A percentile compares a stretch with the other conserved stretches of the same genome.
phyloP scores from a whole-genome alignment of 306 rosid species.

The Lathyrus tuberosus region DNA sequence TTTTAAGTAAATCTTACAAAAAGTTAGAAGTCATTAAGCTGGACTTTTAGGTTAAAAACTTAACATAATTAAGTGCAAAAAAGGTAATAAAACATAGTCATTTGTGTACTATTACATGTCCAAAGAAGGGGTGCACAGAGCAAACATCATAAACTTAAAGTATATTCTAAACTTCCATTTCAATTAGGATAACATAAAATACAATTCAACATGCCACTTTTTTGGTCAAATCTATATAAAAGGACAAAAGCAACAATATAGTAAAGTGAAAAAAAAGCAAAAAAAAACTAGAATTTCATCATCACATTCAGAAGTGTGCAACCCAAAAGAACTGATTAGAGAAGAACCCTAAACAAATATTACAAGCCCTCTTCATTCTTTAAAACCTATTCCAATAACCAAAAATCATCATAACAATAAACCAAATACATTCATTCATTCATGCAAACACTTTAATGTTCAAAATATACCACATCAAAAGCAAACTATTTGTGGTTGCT shows the following conservation, averaged over 20 bases:
- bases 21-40: background rate
- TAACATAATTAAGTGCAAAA: background rate
- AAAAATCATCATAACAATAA: slow-evolving; percentile 44
- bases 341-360: slow-evolving; percentile 48
- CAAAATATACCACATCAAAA: slow-evolving; percentile 48
- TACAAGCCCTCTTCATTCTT: slow-evolving; percentile 74
- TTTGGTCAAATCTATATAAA: slow-evolving; percentile 27
- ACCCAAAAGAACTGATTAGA: slow-evolving; percentile 38
- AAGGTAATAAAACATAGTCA: background rate
- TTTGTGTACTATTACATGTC: background rate
- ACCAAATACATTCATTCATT: slow-evolving; percentile 45
- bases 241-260: slow-evolving; percentile 12
- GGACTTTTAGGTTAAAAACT: background rate
- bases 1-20: background rate
- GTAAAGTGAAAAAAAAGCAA: slow-evolving; percentile 6
- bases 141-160: slow-evolving; percentile 8
- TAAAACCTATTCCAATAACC: slow-evolving; percentile 59
- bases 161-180: slow-evolving; percentile 34
- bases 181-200: slow-evolving; percentile 34
- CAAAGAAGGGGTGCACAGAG: background rate
- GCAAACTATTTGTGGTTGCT: slow-evolving; percentile 69
- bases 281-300: slow-evolving; percentile 38
- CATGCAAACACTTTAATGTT: slow-evolving; percentile 55
- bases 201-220: slow-evolving; percentile 42
- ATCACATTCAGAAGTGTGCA: slow-evolving; percentile 47